phyloP scores from a whole-genome alignment of 2,329 filamentous ascomycete species.

The Pyrenophora seminiperda region DNA sequence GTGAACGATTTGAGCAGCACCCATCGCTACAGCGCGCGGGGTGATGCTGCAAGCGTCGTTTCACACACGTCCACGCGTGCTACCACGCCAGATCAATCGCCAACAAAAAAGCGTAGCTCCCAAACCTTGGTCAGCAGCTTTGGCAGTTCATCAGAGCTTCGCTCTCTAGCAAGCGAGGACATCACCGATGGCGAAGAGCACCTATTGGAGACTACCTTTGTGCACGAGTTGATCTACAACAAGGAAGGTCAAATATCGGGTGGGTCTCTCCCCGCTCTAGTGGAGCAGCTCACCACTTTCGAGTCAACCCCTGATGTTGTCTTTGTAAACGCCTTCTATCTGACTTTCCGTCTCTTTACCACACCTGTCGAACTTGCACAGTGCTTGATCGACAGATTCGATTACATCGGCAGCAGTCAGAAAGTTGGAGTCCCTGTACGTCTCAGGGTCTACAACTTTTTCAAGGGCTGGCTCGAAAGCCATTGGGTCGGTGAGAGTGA shows the following conservation, averaged over 20 bases:
- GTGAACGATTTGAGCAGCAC: slow-evolving; percentile 80
- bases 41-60: slow-evolving; percentile 78
- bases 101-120: slow-evolving; percentile 59
- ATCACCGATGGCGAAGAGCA: slow-evolving; percentile 78
- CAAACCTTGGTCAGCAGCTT: slow-evolving; percentile 65
- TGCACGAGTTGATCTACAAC: slow-evolving; percentile 89
- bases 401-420: slow-evolving; percentile 82
- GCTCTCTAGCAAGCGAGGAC: slow-evolving; percentile 71
- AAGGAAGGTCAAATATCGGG: slow-evolving; percentile 95
- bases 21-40: slow-evolving; percentile 71
- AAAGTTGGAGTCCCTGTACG: slow-evolving; percentile 79
- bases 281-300: slow-evolving; percentile 93
- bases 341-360: slow-evolving; percentile 93
- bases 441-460: slow-evolving; percentile 90
- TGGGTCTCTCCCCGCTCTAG: slow-evolving; percentile 83
- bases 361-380: slow-evolving; percentile 78
- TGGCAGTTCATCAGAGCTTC: slow-evolving; percentile 68
- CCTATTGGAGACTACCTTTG: slow-evolving; percentile 88
- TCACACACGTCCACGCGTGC: slow-evolving; percentile 86
- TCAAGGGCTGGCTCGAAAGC: slow-evolving; percentile 96
- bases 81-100: slow-evolving; percentile 76
- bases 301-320: slow-evolving; percentile 89
- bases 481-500: slow-evolving; percentile 90
- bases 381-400: slow-evolving; percentile 85
- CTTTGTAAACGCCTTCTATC: slow-evolving; percentile 93